Conservation (phyloP, 495 filamentous ascomycete genomes). For the Podospora pseudopauciseta region DNA sequence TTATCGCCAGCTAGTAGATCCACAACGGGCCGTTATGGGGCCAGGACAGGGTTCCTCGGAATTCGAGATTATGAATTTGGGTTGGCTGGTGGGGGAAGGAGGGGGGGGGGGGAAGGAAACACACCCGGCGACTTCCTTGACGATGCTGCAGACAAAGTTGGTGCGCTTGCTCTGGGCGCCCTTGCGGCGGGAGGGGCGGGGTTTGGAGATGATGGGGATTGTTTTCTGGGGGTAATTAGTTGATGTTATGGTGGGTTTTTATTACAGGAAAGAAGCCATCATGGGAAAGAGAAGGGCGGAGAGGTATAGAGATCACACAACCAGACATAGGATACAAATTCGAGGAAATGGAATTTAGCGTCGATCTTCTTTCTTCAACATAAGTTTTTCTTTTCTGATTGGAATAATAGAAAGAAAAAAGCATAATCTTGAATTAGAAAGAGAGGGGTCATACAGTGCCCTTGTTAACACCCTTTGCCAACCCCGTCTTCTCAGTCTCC, state of each 20-base stretch:
- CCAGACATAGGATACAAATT: too few relatives aligned
- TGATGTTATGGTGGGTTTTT: constrained; percentile 14
- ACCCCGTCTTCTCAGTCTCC: constrained; percentile 55
- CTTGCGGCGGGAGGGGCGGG: constrained; percentile 86
- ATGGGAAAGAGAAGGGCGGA: background rate
- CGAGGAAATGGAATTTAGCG: too few relatives aligned
- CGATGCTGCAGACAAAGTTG: constrained; percentile 83
- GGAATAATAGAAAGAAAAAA: background rate
- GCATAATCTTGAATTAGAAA: constrained; percentile 16
- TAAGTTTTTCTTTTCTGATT: too few relatives aligned
- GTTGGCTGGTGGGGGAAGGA: background rate
- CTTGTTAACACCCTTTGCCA: constrained; percentile 79
- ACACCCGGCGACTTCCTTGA: constrained; percentile 91
- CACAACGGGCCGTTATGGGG: background rate
- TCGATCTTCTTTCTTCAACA: too few relatives aligned
- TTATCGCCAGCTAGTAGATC: background rate
- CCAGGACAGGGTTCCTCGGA: background rate
- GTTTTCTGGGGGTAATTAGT: constrained; percentile 70
- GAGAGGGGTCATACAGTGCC: constrained; percentile 65
- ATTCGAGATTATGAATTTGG: background rate
- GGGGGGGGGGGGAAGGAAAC: constrained; percentile 24
- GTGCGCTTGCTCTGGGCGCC: constrained; percentile 90
- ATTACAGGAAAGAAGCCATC: background rate
- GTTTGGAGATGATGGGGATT: constrained; percentile 70
- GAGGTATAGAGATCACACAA: background rate